These are phyloP conservation scores for Trichocladium uniseriatum DNA, from an alignment of 495 filamentous ascomycete genomes.

Conservation along the genomic window DNA sequence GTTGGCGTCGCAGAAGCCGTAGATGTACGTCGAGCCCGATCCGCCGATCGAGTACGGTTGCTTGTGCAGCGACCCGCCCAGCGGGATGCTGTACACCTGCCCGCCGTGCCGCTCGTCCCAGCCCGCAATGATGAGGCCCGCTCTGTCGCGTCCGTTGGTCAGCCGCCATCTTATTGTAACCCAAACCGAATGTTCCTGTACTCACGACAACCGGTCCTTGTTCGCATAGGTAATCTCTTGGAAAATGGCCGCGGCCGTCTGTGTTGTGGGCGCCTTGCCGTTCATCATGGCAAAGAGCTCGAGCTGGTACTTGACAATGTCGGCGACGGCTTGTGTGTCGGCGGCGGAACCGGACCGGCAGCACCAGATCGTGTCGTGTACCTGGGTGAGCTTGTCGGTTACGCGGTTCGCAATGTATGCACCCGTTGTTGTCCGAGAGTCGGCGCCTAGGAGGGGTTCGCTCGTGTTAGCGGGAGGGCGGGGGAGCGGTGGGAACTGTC, in stretches of 20 bases:
- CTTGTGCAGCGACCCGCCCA: constrained; percentile 96
- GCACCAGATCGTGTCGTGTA: constrained; percentile 99
- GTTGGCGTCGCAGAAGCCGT: constrained; percentile 94
- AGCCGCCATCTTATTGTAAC: not conserved
- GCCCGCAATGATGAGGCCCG: constrained; percentile 94
- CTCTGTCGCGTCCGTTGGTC: constrained; percentile 40
- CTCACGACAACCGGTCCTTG: constrained; percentile 79
- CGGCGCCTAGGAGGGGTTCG: constrained; percentile 51
- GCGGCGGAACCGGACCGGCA: constrained; percentile 93
- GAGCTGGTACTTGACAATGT: constrained; percentile 94
- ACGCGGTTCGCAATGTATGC: constrained; percentile 98
- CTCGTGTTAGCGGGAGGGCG: not conserved
- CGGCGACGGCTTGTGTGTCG: constrained; percentile 94
- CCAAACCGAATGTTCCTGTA: not conserved
- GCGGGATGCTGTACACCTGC: constrained; percentile 92
- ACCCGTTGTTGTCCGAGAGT: constrained; percentile 96
- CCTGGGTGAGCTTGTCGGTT: constrained; percentile 96
- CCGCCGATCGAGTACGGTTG: constrained; percentile 93
- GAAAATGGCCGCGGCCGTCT: constrained; percentile 88
- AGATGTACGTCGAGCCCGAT: constrained; percentile 97
- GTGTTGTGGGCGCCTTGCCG: constrained; percentile 80
- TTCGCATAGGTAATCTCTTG: constrained; percentile 97
- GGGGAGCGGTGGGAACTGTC: not conserved
- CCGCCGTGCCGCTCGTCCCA: constrained; percentile 90
- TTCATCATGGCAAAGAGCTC: constrained; percentile 85